Evolutionary conservation across 805 yeast species (phyloP).

Genomic region (Candida boidinii): DNA sequence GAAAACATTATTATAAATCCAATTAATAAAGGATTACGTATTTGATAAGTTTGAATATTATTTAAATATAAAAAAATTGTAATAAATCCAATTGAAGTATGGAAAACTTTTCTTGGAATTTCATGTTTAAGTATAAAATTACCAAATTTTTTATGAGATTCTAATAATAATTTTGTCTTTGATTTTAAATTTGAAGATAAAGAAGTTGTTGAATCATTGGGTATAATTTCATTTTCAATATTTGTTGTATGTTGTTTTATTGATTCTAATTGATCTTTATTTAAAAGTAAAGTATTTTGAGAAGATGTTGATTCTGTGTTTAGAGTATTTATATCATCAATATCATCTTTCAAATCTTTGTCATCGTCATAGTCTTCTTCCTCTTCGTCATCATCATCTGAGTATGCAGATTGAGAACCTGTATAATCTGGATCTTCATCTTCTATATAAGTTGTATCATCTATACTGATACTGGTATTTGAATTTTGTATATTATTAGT

Average conservation of each 20-base stretch:
- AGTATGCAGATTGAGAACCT: background rate
- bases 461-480: too few relatives aligned
- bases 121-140: constrained; percentile 55
- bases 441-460: constrained; percentile 3
- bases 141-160: constrained; percentile 21
- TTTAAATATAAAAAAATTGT: constrained; percentile 64
- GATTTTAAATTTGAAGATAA: constrained; percentile 8
- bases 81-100: constrained; percentile 80
- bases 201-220: background rate
- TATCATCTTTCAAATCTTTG: constrained; percentile 9
- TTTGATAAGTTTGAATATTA: constrained; percentile 46
- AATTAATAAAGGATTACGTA: constrained; percentile 50
- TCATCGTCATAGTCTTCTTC: constrained; percentile 4
- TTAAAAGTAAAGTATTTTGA: too few relatives aligned
- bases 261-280: background rate
- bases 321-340: constrained; percentile 6
- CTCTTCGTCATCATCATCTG: constrained; percentile 8
- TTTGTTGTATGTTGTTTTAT: background rate
- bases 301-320: too few relatives aligned
- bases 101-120: constrained; percentile 80
- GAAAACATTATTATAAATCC: constrained; percentile 49
- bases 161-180: constrained; percentile 15
- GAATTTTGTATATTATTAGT: background rate
- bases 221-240: background rate
- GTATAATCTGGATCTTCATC: constrained; percentile 5